Conservation (phyloP, 345 rosid species). For the Rubroshorea leprosula region DNA sequence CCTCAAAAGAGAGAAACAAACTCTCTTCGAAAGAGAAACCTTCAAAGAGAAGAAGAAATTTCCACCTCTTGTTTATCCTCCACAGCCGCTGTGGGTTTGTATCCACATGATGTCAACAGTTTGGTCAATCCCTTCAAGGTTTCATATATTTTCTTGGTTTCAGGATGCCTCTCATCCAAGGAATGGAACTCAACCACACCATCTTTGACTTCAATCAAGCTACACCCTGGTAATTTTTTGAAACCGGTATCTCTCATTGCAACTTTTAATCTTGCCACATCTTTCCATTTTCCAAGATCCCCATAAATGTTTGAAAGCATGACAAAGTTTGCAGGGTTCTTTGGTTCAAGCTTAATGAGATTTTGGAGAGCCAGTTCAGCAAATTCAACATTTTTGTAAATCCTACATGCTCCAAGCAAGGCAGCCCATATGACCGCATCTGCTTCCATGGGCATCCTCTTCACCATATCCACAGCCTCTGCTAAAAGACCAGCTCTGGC, state of each 20-base stretch:
- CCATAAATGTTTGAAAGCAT: conserved; percentile 73
- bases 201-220: conserved; percentile 60
- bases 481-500: conserved; percentile 59
- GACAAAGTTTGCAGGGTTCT: conserved; percentile 60
- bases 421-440: conserved; percentile 81
- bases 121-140: conserved; percentile 39
- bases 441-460: conserved; percentile 53
- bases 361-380: conserved; percentile 59
- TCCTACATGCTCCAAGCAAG: conserved; percentile 65
- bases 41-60: too few species aligned
- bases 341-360: conserved; percentile 55
- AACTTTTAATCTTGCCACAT: conserved; percentile 57
- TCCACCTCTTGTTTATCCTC: too few species aligned
- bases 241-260: conserved; percentile 73
- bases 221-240: conserved; percentile 68
- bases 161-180: conserved; percentile 55
- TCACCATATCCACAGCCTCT: conserved; percentile 63
- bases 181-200: conserved; percentile 61
- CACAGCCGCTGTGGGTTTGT: too few species aligned
- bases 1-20: too few species aligned
- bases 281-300: conserved; percentile 59
- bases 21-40: too few species aligned
- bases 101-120: conserved; percentile 27
- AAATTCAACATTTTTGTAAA: conserved; percentile 53
- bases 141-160: conserved; percentile 38